A percentile compares a stretch with the other conserved stretches of the same genome.
These are phyloP conservation scores for Knufia fluminis DNA, from an alignment of 2,329 filamentous ascomycete genomes.

Conservation along the genomic window DNA sequence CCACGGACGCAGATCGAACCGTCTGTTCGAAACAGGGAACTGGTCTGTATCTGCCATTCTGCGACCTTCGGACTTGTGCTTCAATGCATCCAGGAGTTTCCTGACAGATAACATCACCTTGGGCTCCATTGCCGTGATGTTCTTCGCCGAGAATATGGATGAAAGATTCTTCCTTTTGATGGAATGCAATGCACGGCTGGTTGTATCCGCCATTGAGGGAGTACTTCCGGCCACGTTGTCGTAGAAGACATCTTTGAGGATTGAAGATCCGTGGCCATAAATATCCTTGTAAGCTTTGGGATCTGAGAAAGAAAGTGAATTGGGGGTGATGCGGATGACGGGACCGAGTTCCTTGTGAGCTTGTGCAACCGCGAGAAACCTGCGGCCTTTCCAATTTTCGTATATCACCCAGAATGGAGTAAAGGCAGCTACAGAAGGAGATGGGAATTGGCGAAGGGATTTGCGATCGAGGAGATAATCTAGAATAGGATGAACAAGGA, in stretches of 20 bases:
- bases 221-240: constrained; percentile 25
- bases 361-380: no score
- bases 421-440: no score
- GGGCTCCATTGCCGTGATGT: constrained; percentile 33
- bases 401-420: no score
- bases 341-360: no score
- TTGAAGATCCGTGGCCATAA: constrained; percentile 30
- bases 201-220: constrained; percentile 30
- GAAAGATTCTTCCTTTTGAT: constrained; percentile 33
- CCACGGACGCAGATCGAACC: constrained; percentile 43
- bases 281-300: constrained; percentile 19
- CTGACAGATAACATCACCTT: no score
- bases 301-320: background rate
- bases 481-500: no score
- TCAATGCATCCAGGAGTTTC: no score
- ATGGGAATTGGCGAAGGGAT: no score
- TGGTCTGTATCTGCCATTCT: constrained; percentile 28
- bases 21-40: constrained; percentile 29
- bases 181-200: constrained; percentile 31
- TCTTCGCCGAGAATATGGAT: constrained; percentile 32
- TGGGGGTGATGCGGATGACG: constrained; percentile 2
- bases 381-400: no score
- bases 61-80: constrained; percentile 26
- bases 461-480: no score
- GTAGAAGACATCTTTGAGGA: constrained; percentile 30